phyloP scores from a whole-genome alignment of 805 yeast genomes.

The Metschnikowia baotianmanensis region DNA sequence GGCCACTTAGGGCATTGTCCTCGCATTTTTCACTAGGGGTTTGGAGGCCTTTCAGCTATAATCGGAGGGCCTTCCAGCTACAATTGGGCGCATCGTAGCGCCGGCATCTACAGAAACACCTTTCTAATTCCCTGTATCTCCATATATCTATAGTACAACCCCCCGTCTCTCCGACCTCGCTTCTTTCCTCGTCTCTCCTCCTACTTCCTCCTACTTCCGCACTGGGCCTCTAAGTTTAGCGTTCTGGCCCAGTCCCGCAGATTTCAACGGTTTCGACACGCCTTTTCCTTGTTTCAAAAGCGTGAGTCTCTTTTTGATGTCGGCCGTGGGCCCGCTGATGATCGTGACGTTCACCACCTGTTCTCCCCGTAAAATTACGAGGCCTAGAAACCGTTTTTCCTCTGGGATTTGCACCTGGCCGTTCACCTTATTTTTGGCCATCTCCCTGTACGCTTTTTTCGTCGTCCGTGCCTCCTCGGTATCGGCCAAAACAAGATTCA shows the following conservation, averaged over 20 bases:
- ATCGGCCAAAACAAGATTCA: conserved; percentile 82
- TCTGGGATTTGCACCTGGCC: conserved; percentile 43
- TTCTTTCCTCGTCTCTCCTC: background rate
- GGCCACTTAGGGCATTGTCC: background rate
- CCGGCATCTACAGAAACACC: too few species aligned
- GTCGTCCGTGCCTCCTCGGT: conserved; percentile 81
- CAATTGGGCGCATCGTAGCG: too few species aligned
- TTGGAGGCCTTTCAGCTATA: too few species aligned
- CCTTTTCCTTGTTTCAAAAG: conserved; percentile 25
- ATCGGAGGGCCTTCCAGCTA: too few species aligned
- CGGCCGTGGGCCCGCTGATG: conserved; percentile 57
- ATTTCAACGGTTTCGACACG: conserved; percentile 34
- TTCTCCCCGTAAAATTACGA: conserved; percentile 85
- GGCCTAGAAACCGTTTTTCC: conserved; percentile 75
- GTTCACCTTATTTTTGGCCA: conserved; percentile 28
- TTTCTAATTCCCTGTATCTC: background rate
- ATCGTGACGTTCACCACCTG: conserved; percentile 70
- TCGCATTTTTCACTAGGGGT: background rate
- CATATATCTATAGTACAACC: conserved; percentile 8
- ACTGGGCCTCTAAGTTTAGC: conserved; percentile 26
- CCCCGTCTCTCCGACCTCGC: background rate
- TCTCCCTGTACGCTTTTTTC: conserved; percentile 48
- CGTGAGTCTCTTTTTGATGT: conserved; percentile 34
- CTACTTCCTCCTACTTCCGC: conserved; percentile 4
- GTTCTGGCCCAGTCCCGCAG: conserved; percentile 22